phyloP scores from a whole-genome alignment of 129 eudicot genomes.

The Silybum marianum region DNA sequence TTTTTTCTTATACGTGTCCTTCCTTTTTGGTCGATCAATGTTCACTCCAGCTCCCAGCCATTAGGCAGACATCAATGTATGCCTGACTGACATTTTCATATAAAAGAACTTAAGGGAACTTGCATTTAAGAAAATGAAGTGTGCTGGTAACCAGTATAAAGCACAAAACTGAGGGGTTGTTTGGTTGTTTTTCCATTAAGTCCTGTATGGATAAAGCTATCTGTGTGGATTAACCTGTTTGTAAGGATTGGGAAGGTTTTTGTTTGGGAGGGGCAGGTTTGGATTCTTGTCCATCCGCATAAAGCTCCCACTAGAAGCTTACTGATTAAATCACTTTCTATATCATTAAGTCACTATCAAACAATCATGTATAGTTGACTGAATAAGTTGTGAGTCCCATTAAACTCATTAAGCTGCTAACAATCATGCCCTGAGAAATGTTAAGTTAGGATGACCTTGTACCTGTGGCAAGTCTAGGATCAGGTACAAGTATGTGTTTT shows the following conservation, averaged over 20 bases:
- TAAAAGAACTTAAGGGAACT: background rate
- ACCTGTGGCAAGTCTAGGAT: constrained; percentile 9
- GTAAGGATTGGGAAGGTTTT: too few relatives aligned
- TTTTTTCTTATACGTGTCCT: background rate
- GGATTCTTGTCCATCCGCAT: too few relatives aligned
- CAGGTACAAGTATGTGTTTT: constrained; percentile 10
- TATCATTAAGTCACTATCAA: too few relatives aligned
- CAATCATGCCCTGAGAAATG: background rate
- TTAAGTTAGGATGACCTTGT: constrained; percentile 18
- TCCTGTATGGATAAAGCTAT: too few relatives aligned
- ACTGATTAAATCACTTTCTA: too few relatives aligned
- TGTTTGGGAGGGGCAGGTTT: too few relatives aligned
- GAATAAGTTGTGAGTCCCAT: too few relatives aligned
- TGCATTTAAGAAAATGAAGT: background rate
- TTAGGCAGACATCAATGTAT: constrained; percentile 4
- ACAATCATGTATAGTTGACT: too few relatives aligned
- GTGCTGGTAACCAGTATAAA: constrained; percentile 8
- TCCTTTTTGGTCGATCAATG: constrained; percentile 1
- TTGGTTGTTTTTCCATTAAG: background rate
- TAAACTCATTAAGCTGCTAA: too few relatives aligned
- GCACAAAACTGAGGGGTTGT: constrained; percentile 1
- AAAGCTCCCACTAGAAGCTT: too few relatives aligned
- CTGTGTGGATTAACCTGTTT: too few relatives aligned
- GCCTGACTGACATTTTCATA: constrained; percentile 20
- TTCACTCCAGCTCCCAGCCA: constrained; percentile 22